These are phyloP conservation scores for Talaromyces sp. DNA, from an alignment of 2,329 filamentous ascomycete species.

Conservation along the genomic window DNA sequence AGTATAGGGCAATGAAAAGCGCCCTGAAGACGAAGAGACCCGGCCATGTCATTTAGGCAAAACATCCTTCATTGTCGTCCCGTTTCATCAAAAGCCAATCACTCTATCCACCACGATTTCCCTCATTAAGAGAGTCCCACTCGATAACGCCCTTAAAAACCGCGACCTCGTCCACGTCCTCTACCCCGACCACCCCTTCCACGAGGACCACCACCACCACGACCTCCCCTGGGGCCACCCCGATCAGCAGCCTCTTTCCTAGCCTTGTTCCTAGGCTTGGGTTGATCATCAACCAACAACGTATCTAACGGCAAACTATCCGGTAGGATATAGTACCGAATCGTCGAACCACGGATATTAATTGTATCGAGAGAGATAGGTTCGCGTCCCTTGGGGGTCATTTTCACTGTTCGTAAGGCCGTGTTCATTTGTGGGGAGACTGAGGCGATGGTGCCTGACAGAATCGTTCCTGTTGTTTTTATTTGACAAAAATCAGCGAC, in stretches of 20 bases:
- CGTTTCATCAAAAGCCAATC: too few species aligned
- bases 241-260: constrained; percentile 71
- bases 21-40: background rate
- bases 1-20: background rate
- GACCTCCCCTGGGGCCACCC: constrained; percentile 44
- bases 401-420: constrained; percentile 89
- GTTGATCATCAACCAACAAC: constrained; percentile 88
- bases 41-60: background rate
- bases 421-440: constrained; percentile 99
- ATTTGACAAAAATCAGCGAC: too few species aligned
- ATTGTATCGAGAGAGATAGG: constrained; percentile 87
- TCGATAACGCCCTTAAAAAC: constrained; percentile 25
- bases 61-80: background rate
- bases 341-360: constrained; percentile 92
- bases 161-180: constrained; percentile 48
- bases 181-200: constrained; percentile 41
- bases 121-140: background rate
- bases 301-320: constrained; percentile 94
- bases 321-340: constrained; percentile 93
- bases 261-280: constrained; percentile 99
- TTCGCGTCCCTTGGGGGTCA: constrained; percentile 85
- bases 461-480: constrained; percentile 67
- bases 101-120: too few species aligned
- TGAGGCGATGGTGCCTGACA: constrained; percentile 93
- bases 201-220: constrained; percentile 18